A percentile compares a stretch with the other conserved stretches of the same genome.
Conservation (phyloP, 768 basidiomycete species). For the Dentipellis fragilis region DNA sequence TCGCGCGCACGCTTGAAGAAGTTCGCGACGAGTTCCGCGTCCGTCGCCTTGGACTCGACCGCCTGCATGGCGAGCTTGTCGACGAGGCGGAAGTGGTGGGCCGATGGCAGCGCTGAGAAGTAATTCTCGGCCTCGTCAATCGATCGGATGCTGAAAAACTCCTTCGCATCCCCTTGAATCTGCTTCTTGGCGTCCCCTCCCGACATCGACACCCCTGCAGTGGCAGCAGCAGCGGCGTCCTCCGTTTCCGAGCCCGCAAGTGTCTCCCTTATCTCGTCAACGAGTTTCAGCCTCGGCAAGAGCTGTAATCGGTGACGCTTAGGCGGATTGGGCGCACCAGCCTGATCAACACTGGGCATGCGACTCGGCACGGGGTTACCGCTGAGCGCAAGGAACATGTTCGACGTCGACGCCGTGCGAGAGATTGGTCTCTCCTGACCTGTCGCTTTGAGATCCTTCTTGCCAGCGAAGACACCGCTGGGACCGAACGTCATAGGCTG, state of each 20-base stretch:
- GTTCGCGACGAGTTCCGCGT: conserved; percentile 67
- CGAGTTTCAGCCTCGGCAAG: conserved; percentile 65
- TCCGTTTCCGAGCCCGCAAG: conserved; percentile 44
- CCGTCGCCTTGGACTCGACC: conserved; percentile 73
- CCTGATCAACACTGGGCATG: conserved; percentile 35
- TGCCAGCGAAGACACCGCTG: conserved; percentile 69
- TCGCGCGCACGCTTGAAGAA: conserved; percentile 57
- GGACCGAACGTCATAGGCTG: conserved; percentile 74
- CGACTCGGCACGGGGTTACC: conserved; percentile 47
- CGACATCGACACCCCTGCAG: too few relatives aligned
- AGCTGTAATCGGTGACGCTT: conserved; percentile 64
- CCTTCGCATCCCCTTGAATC: conserved; percentile 74
- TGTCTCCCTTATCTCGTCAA: conserved; percentile 27
- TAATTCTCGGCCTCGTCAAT: conserved; percentile 83
- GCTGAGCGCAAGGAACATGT: conserved; percentile 84
- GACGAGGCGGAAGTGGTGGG: conserved; percentile 56
- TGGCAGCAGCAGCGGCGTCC: too few relatives aligned
- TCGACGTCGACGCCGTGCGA: conserved; percentile 64
- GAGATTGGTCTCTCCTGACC: conserved; percentile 58
- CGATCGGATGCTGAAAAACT: conserved; percentile 78
- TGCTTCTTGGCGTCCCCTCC: conserved; percentile 62
- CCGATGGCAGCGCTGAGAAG: conserved; percentile 62
- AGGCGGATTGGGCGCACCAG: conserved; percentile 34
- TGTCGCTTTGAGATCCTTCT: too few relatives aligned
- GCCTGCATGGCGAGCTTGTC: conserved; percentile 66